Evolutionary conservation across 257 asterid genomes (phyloP), one percentile per base, ranked within the genome.

Genomic region (Jasminum sambac): DNA sequence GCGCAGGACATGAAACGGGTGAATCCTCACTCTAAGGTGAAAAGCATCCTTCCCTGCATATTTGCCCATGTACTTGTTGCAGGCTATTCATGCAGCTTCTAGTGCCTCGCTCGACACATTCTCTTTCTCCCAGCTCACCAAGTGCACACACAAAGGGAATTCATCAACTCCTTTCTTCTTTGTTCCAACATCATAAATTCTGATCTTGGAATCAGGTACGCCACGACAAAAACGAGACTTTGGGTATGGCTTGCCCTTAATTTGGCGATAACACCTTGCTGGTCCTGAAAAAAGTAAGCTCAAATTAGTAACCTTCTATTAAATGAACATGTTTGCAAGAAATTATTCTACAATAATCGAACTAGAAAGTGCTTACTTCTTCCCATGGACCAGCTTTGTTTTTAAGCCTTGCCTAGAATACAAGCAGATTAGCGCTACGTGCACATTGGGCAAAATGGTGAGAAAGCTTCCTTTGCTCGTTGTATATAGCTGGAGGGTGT

Each of bases 181-280:
- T 55, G 69, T 74, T 11, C 78, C 78, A 68, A 74, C 78, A 8
- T 77, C 81, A 38, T 77, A 77, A 37, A 77, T 77, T 40, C 72
- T 60, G 68, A 77, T 77, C 40, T 77, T 77, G 9, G 82, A 72
- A 65, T 78, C 79, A 0, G 82, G 82, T 42, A 78, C 79, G 39
- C 82, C 82, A 36, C 79, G 79, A 38, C 73, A 64, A 68, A 37
- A 78, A 25, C 82, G 73, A 12, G 82, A 78, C 58, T 78, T 74
- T 5, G 76, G 82, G 25, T 78, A 78, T 0, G 82, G 82, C 73
- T 78, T 78, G 70, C 76, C 76, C 55, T 78, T 78, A 14, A 78
- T 74, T 55, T 78, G 82, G 16, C 82, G 74, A 30, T 78, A 78
- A 40, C 82, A 78, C 43, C 82, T 58, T 30, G 79, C 82, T 44